Percentiles rank a stretch among this genome's conserved stretches.
phyloP scores from a whole-genome alignment of 495 filamentous ascomycete species.

The Neurospora africana region DNA sequence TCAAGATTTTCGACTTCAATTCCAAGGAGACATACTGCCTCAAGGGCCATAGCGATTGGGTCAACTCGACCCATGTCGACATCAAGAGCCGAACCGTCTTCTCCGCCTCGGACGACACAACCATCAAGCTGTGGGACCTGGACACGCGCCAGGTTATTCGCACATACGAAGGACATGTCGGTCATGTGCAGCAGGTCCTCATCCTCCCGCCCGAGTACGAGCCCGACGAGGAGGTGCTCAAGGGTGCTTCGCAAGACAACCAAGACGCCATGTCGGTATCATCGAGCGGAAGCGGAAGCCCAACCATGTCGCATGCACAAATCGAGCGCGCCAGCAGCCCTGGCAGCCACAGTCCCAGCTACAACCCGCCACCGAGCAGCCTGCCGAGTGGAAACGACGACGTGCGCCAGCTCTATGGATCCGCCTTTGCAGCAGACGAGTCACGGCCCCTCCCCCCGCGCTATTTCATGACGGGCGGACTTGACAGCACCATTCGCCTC shows the following conservation, averaged over 20 bases:
- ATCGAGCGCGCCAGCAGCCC: slow-evolving; percentile 4
- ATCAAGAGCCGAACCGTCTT: slow-evolving; percentile 69
- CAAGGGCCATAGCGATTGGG: slow-evolving; percentile 83
- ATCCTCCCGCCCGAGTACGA: slow-evolving; percentile 77
- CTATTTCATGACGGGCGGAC: slow-evolving; percentile 84
- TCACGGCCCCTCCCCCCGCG: slow-evolving; percentile 62
- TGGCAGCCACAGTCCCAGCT: slow-evolving; percentile 4
- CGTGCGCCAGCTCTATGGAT: slow-evolving; percentile 43
- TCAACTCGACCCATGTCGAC: slow-evolving; percentile 85
- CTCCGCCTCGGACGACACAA: slow-evolving; percentile 90
- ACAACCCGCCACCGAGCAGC: slow-evolving; percentile 1
- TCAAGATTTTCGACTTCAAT: slow-evolving; percentile 90
- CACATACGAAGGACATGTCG: slow-evolving; percentile 86
- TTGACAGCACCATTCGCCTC: slow-evolving; percentile 84
- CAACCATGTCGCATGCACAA: slow-evolving; percentile 14
- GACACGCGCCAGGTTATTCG: slow-evolving; percentile 68
- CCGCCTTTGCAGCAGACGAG: slow-evolving; percentile 42
- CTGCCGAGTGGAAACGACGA: slow-evolving; percentile 24
- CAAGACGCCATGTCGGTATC: slow-evolving; percentile 41
- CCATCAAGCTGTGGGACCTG: slow-evolving; percentile 61
- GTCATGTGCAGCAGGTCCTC: slow-evolving; percentile 85
- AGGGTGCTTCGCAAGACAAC: slow-evolving; percentile 42
- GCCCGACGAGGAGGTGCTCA: slow-evolving; percentile 55
- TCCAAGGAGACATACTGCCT: slow-evolving; percentile 68
- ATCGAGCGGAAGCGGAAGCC: slow-evolving; percentile 28